Base-by-base conservation (phyloP, 2,329 filamentous ascomycete genomes). In the Knufia fluminis region DNA sequence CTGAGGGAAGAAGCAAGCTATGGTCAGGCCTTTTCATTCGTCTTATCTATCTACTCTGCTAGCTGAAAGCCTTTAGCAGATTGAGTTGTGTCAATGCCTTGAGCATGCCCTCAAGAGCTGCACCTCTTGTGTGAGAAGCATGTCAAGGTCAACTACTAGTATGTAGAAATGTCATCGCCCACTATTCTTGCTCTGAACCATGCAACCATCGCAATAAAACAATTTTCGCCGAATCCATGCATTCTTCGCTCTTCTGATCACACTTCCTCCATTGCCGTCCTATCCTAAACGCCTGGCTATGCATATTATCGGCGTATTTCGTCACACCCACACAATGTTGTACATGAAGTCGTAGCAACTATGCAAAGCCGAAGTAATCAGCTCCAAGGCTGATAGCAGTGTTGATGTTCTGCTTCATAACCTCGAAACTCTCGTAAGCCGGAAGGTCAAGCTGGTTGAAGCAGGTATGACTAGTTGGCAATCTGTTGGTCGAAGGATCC, bases 381-480 rank as follows among this genome's bases (percentile, higher is more conserved):
- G 89, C 92, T 59, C 92, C 92, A 58, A 90, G 84, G n/a, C 92
- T 98, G 68, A 98, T 96, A 55, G 92, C 92, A 59, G 90, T 97
- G 67, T 94, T 83, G 52, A 98, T 71, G 64, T 92, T 89, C 61
- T 86, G 82, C 55, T 92, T 83, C 54, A 98, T 79, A 59, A 79
- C 76, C 62, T 98, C 92, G 68, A 98, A 98, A 66, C 82, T 94
- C 63, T 97, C 92, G 65, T 98, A 98, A 71, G 98, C 92, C 36
- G 92, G 92, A 59, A 98, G 80, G 72, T 98, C 92, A 65, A 98
- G 87, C 73, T 98, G 92, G 68, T 98, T 98, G 73, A 98, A 98
- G 75, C 92, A 98, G 56, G 92, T 98, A 68, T 98, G 94, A 60
- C 90, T 95, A 61, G 87, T 94, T 50, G 92, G 92, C 57, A 98